Percentiles rank a stretch among this genome's conserved stretches.
Conservation (phyloP, 2,329 filamentous ascomycete genomes). For the Chaetomium sp. region DNA sequence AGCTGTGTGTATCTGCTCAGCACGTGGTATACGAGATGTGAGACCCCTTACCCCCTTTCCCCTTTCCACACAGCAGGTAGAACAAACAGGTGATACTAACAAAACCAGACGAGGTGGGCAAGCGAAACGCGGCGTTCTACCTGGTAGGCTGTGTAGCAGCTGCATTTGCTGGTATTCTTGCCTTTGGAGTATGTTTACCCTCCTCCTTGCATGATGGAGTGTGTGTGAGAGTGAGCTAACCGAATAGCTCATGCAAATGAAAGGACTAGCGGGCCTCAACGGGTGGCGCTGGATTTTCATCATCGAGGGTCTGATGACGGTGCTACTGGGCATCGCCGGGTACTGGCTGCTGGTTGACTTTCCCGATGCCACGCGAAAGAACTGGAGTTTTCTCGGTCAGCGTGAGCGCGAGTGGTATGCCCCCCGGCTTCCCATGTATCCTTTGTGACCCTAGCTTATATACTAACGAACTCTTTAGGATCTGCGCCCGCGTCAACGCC, state of each 20-base stretch:
- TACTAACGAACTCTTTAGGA: slow-evolving; percentile 17
- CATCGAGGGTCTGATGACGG: slow-evolving; percentile 48
- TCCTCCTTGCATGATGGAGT: neutral
- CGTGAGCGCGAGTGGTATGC: slow-evolving; percentile 42
- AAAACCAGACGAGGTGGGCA: slow-evolving; percentile 55
- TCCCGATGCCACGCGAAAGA: slow-evolving; percentile 48
- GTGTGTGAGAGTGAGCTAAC: neutral
- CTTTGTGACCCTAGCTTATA: neutral
- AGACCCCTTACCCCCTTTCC: slow-evolving; percentile 23
- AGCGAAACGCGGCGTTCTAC: slow-evolving; percentile 63
- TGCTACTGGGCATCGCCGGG: slow-evolving; percentile 40
- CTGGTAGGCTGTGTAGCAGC: slow-evolving; percentile 60
- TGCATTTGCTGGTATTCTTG: slow-evolving; percentile 61
- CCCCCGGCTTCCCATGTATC: too few relatives aligned
- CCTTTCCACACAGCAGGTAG: neutral
- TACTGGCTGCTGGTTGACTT: slow-evolving; percentile 60
- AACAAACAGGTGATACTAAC: slow-evolving; percentile 2
- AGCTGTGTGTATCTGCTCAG: slow-evolving; percentile 65
- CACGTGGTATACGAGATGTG: slow-evolving; percentile 65
- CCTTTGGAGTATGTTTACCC: slow-evolving; percentile 50
- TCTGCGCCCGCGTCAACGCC: slow-evolving; percentile 47
- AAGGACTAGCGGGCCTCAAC: slow-evolving; percentile 45
- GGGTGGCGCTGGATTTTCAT: slow-evolving; percentile 67
- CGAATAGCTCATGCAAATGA: slow-evolving; percentile 52
- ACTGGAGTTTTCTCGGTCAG: slow-evolving; percentile 47